Percentiles rank a stretch among this genome's conserved stretches.
Conservation (phyloP, 495 filamentous ascomycete genomes). For the Bacidia rubella region DNA sequence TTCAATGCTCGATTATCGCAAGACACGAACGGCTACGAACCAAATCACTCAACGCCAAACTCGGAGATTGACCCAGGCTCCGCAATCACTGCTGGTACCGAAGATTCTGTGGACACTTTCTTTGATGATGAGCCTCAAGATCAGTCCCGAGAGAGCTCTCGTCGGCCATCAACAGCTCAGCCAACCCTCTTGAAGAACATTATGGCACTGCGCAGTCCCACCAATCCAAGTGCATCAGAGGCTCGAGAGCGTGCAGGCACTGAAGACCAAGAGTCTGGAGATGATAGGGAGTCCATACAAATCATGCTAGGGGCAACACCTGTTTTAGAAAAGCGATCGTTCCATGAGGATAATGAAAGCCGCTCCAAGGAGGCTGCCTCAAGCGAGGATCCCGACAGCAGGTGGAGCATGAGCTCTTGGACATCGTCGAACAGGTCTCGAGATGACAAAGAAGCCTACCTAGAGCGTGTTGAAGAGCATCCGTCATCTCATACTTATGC, state of each 20-base stretch:
- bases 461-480: constrained; percentile 20
- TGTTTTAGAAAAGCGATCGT: constrained; percentile 25
- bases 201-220: constrained; percentile 37
- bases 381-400: constrained; percentile 21
- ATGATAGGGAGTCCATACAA: constrained; percentile 46
- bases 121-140: constrained; percentile 60
- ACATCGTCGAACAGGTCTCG: constrained; percentile 30
- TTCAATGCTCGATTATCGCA: constrained; percentile 38
- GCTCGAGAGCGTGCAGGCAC: constrained; percentile 21
- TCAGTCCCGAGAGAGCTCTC: constrained; percentile 24
- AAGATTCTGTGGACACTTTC: constrained; percentile 47
- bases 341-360: constrained; percentile 23
- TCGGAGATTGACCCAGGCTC: constrained; percentile 34
- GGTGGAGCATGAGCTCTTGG: constrained; percentile 43
- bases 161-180: constrained; percentile 26
- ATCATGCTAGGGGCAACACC: constrained; percentile 42
- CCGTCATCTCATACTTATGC: constrained; percentile 7
- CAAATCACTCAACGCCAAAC: constrained; percentile 32
- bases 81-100: constrained; percentile 31
- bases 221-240: constrained; percentile 19
- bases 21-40: constrained; percentile 17
- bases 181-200: constrained; percentile 38
- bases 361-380: constrained; percentile 13
- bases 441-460: constrained; percentile 23
- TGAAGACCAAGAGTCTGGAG: constrained; percentile 32